Evolutionary conservation across 805 yeast genomes (phyloP).

Genomic region (Lachancea quebecensis): DNA sequence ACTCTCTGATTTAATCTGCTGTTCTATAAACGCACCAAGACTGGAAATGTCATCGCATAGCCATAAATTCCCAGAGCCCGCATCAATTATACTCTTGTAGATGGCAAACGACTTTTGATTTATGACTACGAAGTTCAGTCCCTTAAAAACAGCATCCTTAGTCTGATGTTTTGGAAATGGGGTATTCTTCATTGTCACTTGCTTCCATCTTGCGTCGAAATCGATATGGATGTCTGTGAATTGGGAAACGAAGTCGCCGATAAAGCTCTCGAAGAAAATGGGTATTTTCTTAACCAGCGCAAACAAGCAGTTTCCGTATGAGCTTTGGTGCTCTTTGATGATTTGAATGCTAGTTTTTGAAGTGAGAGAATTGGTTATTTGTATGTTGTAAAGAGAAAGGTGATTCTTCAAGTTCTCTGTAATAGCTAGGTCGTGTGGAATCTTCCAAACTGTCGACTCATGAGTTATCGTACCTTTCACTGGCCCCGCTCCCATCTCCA

Average conservation of each 20-base stretch:
- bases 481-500: constrained; percentile 24
- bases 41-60: constrained; percentile 2
- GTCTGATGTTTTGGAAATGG: constrained; percentile 4
- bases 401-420: neutral
- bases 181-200: neutral
- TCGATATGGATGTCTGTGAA: constrained; percentile 6
- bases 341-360: constrained; percentile 8
- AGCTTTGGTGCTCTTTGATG: constrained; percentile 3
- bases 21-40: constrained; percentile 3
- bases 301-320: constrained; percentile 10
- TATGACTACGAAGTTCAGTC: constrained; percentile 6
- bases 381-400: constrained; percentile 2
- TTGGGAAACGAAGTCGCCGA: constrained; percentile 1
- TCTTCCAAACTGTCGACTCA: constrained; percentile 14
- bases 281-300: constrained; percentile 12
- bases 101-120: constrained; percentile 6
- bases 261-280: constrained; percentile 6
- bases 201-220: constrained; percentile 13
- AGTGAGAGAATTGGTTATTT: constrained; percentile 3
- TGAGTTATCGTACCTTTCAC: constrained; percentile 11
- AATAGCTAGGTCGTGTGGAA: constrained; percentile 10
- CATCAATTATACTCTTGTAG: constrained; percentile 9
- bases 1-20: constrained; percentile 2
- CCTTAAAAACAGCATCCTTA: neutral
- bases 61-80: constrained; percentile 7